These are phyloP conservation scores for Heritiera littoralis DNA, from an alignment of 345 rosid genomes.

Conservation along the genomic window DNA sequence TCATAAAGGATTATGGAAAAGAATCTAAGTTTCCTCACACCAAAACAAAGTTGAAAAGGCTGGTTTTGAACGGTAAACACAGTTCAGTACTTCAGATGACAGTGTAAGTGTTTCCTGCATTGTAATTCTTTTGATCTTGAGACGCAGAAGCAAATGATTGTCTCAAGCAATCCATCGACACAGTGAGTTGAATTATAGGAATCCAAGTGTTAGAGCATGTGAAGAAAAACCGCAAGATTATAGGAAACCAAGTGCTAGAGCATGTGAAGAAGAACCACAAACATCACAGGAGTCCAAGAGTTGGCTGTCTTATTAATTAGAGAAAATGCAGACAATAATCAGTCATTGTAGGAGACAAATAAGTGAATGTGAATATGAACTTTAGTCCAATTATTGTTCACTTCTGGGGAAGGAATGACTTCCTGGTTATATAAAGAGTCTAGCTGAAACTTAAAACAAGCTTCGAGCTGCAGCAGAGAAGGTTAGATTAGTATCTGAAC, in stretches of 20 bases:
- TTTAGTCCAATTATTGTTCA: constrained; percentile 18
- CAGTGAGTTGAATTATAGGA: neutral
- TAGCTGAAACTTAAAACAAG: neutral
- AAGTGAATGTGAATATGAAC: neutral
- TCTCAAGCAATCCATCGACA: neutral
- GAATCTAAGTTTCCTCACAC: too few species aligned
- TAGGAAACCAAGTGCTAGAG: neutral
- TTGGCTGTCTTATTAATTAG: neutral
- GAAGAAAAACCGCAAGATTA: neutral
- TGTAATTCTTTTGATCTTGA: neutral
- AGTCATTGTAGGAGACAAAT: neutral
- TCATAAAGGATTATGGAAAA: too few species aligned
- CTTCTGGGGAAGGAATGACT: constrained; percentile 18
- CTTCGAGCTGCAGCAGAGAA: constrained; percentile 5
- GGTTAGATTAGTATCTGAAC: neutral
- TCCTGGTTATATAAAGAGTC: neutral
- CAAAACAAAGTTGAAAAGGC: too few species aligned
- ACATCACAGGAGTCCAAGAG: neutral
- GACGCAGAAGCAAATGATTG: neutral
- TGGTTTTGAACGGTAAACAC: neutral
- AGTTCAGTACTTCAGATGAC: neutral
- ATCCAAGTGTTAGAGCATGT: neutral
- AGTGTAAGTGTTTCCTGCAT: neutral
- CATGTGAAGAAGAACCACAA: neutral
- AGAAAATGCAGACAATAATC: too few species aligned